Evolutionary conservation across 192 early-diverging fungal genomes (phyloP), one percentile per base, ranked within the genome.

Genomic region (Obelidium mucronatum): DNA sequence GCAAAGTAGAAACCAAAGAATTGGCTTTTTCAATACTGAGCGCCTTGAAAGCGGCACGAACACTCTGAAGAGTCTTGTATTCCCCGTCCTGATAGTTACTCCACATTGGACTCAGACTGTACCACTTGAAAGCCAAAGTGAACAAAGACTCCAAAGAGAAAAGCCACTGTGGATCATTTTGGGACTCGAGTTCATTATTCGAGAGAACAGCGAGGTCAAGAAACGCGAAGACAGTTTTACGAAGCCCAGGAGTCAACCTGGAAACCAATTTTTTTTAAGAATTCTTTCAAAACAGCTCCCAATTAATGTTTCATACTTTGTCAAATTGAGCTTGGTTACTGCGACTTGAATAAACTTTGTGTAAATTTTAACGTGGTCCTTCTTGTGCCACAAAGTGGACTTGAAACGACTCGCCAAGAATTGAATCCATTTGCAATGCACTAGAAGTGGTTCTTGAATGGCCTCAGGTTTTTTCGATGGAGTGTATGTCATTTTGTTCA

Each of bases 401-500:
- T 95, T 93, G 84, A 96, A 97, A 24, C 95, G 88, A 63, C 91
- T 90, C 33, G 86, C 81, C 28, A 99, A 81, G 79, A 97, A 99
- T 78, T 94, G 88, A 42, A 97, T 93, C 90, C 95, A 92, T 40
- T 85, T 92, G 24, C 86, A 74, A 74, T 99, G 97, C 15, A 94
- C 33, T 89, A 80, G 37, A 80, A 86, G 19, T 84, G 90, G 22
- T 89, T 94, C 19, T 80, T 78, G 55, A 84, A 90, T 56, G 84
- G 90, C 59, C 88, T 86, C 89, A 1, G 88, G 89, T 79, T 95
- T 94, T 81, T 93, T 93, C 1, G 95, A 93, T 4, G 96, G 94
- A 30, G 94, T 88, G 78, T 99, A 98, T 30, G 92, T 92, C 94
- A 99, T 97, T 74, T 92, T 93, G 74, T 83, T 88, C 52, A 90